These are phyloP conservation scores for Solanum hybrid DNA, from an alignment of 305 asterid genomes.

Conservation along the genomic window DNA sequence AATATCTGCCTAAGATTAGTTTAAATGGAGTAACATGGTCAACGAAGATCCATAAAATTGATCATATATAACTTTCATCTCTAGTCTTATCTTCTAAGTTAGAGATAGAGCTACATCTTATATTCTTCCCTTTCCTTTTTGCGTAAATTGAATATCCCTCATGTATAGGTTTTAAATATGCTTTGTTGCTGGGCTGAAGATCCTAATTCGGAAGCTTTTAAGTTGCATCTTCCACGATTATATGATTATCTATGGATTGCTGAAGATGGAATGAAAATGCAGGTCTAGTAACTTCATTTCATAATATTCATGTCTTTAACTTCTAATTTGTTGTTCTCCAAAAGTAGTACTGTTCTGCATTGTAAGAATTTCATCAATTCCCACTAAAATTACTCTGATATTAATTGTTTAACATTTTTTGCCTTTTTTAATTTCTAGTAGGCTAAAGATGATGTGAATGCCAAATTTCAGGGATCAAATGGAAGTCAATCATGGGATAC, in stretches of 20 bases:
- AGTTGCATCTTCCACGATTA: slow-evolving; percentile 18
- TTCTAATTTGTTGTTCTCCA: background rate
- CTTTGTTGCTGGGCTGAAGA: slow-evolving; percentile 26
- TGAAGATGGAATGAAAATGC: slow-evolving; percentile 29
- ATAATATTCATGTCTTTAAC: background rate
- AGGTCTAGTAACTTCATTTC: slow-evolving; percentile 5
- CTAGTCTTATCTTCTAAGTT: background rate
- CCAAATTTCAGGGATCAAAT: slow-evolving; percentile 57
- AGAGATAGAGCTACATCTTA: background rate
- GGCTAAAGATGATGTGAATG: background rate
- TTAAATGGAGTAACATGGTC: background rate
- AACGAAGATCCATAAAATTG: background rate
- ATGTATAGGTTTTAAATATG: slow-evolving; percentile 10
- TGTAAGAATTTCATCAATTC: background rate
- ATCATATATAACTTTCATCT: background rate
- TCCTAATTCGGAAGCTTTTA: slow-evolving; percentile 20
- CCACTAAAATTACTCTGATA: background rate
- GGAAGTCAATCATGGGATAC: slow-evolving; percentile 94
- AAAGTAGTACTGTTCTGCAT: background rate
- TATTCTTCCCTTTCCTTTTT: background rate
- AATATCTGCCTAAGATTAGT: no score
- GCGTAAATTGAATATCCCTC: background rate
- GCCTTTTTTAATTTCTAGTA: background rate
- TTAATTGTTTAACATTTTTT: background rate
- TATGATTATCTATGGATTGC: slow-evolving; percentile 26